A percentile compares a stretch with the other conserved stretches of the same genome.
phyloP scores from a whole-genome alignment of 129 eudicot species.

The Tagetes patula region DNA sequence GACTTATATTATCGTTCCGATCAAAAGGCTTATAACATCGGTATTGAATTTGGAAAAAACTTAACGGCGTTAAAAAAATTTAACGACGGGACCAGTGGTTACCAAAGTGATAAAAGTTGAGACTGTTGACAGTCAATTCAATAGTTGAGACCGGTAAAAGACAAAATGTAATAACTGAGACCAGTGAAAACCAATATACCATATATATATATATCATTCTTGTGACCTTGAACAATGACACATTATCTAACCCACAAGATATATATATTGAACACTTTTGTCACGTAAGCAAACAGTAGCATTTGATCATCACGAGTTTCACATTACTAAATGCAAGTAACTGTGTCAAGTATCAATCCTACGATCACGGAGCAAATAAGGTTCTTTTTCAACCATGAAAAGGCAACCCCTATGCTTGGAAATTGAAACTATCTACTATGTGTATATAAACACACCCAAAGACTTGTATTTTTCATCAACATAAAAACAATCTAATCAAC shows the following conservation, averaged over 20 bases:
- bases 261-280: neutral
- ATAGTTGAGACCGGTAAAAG: too few relatives aligned
- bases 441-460: neutral
- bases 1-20: too few relatives aligned
- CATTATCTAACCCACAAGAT: neutral
- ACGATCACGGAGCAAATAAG: conserved; percentile 8
- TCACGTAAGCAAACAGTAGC: neutral
- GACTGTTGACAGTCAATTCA: too few relatives aligned
- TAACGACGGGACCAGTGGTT: too few relatives aligned
- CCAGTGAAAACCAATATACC: too few relatives aligned
- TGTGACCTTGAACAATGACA: neutral
- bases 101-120: too few relatives aligned
- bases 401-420: neutral
- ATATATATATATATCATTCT: neutral
- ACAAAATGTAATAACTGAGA: too few relatives aligned
- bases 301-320: conserved; percentile 13
- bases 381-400: conserved; percentile 5
- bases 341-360: neutral
- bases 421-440: neutral
- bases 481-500: neutral
- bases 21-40: too few relatives aligned
- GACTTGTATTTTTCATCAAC: neutral
- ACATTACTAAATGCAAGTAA: neutral
- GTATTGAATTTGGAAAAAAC: too few relatives aligned
- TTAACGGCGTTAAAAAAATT: too few relatives aligned